Base-by-base conservation (phyloP, 2,329 filamentous ascomycete species). In the Cadophora gregata region DNA sequence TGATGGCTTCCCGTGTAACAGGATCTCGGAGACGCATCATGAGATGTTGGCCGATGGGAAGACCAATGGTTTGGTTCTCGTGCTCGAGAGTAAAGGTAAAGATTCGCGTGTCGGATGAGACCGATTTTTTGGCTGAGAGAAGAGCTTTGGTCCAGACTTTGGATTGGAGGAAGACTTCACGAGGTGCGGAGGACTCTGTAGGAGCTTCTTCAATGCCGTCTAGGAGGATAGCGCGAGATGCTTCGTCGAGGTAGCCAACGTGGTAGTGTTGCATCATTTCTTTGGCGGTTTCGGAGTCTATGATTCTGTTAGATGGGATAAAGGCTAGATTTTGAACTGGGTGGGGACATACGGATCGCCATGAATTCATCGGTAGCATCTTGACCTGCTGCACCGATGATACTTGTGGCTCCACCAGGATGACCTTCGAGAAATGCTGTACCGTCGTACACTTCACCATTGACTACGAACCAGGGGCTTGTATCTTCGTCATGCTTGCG, bases 221-320 rank as follows among this genome's bases (percentile, higher is more conserved):
- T 63, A 81, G 78, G 16, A 96, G 83, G 0, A 82, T 76, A 47
- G 82, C 80, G 6, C 83, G 81, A 0, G 89, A 86, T 24, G 81
- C 81, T 70, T 87, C 81, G 72, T 92, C 87, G 14, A 97, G 84
- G 0, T 88, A 88, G 60, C 94, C 94, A 70, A 97, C 88, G 78
- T 97, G 93, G 75, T 97, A 96, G 53, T 85, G 79, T 12, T 86
- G 85, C 90, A 97, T 93, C 93, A 97, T 97, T 21, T 84, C 85
- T 80, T 96, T 97, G 38, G 94, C 94, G 19, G 92, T 97, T 80
- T 97, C 93, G 77, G 91, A 94, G 77, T 97, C 93, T 95, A 65
- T n/a, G 64, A 45, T 60, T 10, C 68, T 67, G 79, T 71, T 80
- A 60, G 36, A 75, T 48, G 60, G 64, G 16, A n/a, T 36, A 36